phyloP scores from a whole-genome alignment of 331 rosid species.

The Acacia pycnantha region DNA sequence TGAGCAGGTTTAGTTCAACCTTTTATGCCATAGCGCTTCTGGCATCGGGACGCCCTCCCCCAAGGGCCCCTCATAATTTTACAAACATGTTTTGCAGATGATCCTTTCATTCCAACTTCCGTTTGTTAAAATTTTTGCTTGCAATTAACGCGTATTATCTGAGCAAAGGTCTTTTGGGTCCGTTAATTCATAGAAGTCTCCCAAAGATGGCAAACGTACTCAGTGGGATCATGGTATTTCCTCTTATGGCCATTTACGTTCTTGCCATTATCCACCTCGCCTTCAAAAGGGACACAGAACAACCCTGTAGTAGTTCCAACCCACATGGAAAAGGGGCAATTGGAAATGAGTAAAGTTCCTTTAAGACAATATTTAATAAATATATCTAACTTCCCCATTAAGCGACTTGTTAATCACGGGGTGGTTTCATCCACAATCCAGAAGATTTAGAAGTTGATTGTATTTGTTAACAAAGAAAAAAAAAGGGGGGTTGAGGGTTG shows the following conservation, averaged over 20 bases:
- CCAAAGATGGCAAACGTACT: conserved; percentile 67
- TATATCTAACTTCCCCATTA: too few relatives aligned
- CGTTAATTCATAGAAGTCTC: conserved; percentile 63
- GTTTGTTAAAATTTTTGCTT: background rate
- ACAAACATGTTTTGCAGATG: too few relatives aligned
- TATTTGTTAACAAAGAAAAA: too few relatives aligned
- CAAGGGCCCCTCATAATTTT: too few relatives aligned
- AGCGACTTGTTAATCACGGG: background rate
- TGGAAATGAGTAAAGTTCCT: conserved; percentile 37
- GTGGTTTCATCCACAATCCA: background rate
- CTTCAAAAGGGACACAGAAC: conserved; percentile 57
- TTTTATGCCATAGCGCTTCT: conserved; percentile 46
- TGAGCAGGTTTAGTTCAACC: conserved; percentile 2
- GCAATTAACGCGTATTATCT: too few relatives aligned
- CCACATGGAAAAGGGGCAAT: conserved; percentile 35
- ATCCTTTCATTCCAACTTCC: too few relatives aligned
- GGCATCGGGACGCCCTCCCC: conserved; percentile 48
- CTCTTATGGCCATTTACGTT: conserved; percentile 23
- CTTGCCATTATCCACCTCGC: conserved; percentile 53
- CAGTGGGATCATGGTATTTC: conserved; percentile 60
- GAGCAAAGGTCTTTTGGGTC: conserved; percentile 26
- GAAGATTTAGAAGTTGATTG: too few relatives aligned
- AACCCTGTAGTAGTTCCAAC: conserved; percentile 43
- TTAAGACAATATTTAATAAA: conserved; percentile 61
- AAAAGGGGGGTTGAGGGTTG: too few relatives aligned